Evolutionary conservation across 1,139 yeast genomes (phyloP), one percentile per base, ranked within the genome.

Genomic region (Cylindricascospora bacillispora): DNA sequence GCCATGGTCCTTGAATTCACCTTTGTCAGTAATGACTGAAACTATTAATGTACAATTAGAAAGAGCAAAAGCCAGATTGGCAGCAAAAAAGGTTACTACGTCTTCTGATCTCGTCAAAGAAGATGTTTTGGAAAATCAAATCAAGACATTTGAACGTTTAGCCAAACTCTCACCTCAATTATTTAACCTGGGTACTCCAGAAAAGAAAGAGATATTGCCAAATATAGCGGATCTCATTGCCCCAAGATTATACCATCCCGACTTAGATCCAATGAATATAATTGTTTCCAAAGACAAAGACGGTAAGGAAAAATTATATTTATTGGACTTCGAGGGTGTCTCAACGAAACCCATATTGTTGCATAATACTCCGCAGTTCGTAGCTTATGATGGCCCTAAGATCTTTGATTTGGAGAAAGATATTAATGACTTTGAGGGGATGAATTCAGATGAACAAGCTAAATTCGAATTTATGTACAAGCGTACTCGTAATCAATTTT

Each of bases 251-350:
- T 71, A 60, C 41, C 67, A 74, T 39, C 92, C 95, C 5, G 97
- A 89, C 52, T 61, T 89, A 44, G 93, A 83, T 53, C 97, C 98
- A 18, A 65, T 85, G 67, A 89, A 89, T 51, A 81, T 82, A 13
- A 62, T 86, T 25, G 56, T 67, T 15, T n/a, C n/a, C n/a, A n/a
- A n/a, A n/a, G n/a, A n/a, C n/a, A 57, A 62, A 13, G 63, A 60
- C 12, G 60, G 59, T 11, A 52, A 51, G 13, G 30, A 33, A n/a
- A 39, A 35, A 9, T 63, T 66, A 6, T 66, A 62, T 44, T 72
- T 85, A 39, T 50, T 83, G 32, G 97, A 89, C 56, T 78, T 83
- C 49, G 97, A 89, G 57, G 74, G 76, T 43, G 56, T 89, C 9
- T 58, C 74, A 13, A 72, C 83, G 41, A 79, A 81, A 51, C 97